Evolutionary conservation across 2,329 filamentous ascomycete genomes (phyloP).

Genomic region (Nothophaeocryptopus gaeumannii): DNA sequence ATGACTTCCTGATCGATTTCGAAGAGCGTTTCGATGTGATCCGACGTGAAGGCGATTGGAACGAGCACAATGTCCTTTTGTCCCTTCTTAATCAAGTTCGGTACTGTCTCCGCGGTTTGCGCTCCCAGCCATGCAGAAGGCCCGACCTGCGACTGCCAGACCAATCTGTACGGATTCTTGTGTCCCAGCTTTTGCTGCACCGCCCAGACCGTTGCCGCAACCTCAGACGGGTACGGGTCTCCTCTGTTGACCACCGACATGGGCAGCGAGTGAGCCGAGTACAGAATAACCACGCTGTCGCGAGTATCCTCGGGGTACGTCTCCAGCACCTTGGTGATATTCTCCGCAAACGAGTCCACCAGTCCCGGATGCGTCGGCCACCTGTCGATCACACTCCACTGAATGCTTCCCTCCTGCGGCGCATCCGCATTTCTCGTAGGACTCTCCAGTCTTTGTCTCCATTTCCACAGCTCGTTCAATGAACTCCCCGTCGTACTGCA

Average conservation of each 20-base stretch:
- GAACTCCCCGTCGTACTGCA: constrained; percentile 97
- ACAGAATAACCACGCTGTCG: constrained; percentile 79
- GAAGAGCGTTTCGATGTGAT: constrained; percentile 95
- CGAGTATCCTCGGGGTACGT: constrained; percentile 81
- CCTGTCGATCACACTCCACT: constrained; percentile 96
- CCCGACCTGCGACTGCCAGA: constrained; percentile 98
- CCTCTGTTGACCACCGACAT: constrained; percentile 97
- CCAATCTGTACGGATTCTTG: constrained; percentile 86
- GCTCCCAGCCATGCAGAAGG: constrained; percentile 93
- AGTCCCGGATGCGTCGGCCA: constrained; percentile 92
- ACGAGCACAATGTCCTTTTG: constrained; percentile 89
- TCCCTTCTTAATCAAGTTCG: constrained; percentile 84
- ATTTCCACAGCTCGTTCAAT: constrained; percentile 97
- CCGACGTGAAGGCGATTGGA: constrained; percentile 96
- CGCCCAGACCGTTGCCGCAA: constrained; percentile 90
- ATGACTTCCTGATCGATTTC: constrained; percentile 96
- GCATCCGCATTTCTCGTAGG: constrained; percentile 45
- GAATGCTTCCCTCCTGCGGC: constrained; percentile 65
- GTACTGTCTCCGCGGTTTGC: constrained; percentile 84
- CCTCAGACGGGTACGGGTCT: constrained; percentile 92
- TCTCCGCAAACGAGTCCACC: constrained; percentile 86
- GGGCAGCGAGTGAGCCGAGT: constrained; percentile 87
- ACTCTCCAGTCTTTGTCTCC: constrained; percentile 76
- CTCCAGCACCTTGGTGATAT: constrained; percentile 80
- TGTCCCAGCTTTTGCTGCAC: constrained; percentile 92